Base-by-base conservation (phyloP, 805 yeast species). In the Candida ficus region DNA sequence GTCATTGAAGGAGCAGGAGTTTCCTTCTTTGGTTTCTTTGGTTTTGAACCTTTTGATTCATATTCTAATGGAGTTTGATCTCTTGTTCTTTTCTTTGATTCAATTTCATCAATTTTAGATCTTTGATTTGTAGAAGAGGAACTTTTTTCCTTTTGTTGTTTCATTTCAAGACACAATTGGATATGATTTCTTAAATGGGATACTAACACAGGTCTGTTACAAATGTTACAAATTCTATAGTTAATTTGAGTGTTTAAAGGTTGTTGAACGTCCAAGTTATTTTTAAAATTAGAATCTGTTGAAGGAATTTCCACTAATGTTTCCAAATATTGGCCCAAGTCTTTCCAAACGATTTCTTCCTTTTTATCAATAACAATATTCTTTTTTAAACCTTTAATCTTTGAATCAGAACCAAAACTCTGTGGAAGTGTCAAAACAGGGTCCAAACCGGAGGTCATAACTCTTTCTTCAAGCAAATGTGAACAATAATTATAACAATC, bases 171-270 rank as follows among this genome's bases (percentile, higher is more conserved):
- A 48, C 79, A 75, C 29, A 40, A 41, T 13, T 47, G 51, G 11
- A 73, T 57, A 53, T 75, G 79, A 17, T 53, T 56, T 1, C 60
- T 58, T 20, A 74, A 44, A 42, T 59, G 54, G 3, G 56, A 46
- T 26, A 60, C 64, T 18, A 72, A 49, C 2, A 73, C 60, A 2
- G 79, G 79, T 38, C 67, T 61, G 33, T 63, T 63, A 50, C 80
- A 74, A 37, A 57, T 56, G 38, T 68, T 71, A 52, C 80, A 74
- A 35, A 71, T 65, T 29, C 74, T 56, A 46, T 73, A 74, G 23
- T 63, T 62, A 5, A 71, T 34, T 1, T 68, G 66, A 11, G 59
- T 58, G 12, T 53, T 53, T 18, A 74, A 54, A 4, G 76, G 75
- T 35, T 59, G 60, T 7, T 44, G 44, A 8, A 46, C 41, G 10